Percentiles rank a stretch among this genome's conserved stretches.
These are phyloP conservation scores for Halophytophthora batemanensis DNA, from an alignment of 352 stramenopile species.

Conservation along the genomic window DNA sequence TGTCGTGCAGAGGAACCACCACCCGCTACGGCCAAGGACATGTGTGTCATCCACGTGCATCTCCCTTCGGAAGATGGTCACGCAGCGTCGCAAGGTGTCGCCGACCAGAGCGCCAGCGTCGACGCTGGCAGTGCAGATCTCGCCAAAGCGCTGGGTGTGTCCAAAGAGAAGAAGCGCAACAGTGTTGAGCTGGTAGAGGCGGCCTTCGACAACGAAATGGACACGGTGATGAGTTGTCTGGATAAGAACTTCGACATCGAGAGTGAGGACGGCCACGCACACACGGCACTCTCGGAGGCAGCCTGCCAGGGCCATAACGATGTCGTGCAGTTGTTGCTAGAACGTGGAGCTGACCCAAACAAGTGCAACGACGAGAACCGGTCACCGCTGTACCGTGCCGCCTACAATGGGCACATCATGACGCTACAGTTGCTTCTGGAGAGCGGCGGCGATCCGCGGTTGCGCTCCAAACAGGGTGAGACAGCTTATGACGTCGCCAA, in stretches of 20 bases:
- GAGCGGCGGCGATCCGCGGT: conserved; percentile 67
- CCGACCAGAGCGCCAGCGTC: conserved; percentile 1
- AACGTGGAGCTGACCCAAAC: conserved; percentile 84
- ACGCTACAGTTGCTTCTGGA: conserved; percentile 68
- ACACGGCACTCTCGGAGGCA: conserved; percentile 86
- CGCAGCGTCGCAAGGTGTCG: neutral
- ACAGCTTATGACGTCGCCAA: conserved; percentile 87
- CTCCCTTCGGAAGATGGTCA: conserved; percentile 12
- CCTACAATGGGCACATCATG: conserved; percentile 82
- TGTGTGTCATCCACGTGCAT: conserved; percentile 64
- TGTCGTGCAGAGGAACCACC: conserved; percentile 41
- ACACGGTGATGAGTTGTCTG: conserved; percentile 57
- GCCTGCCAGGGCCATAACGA: conserved; percentile 78
- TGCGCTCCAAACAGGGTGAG: conserved; percentile 74
- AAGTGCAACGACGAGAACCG: conserved; percentile 80
- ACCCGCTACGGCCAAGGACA: conserved; percentile 49
- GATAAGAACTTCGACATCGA: conserved; percentile 90
- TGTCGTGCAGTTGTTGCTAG: conserved; percentile 66
- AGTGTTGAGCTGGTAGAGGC: conserved; percentile 83
- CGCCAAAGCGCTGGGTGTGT: conserved; percentile 48
- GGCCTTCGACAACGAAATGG: conserved; percentile 86
- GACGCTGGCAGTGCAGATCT: conserved; percentile 25
- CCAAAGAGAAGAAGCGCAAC: conserved; percentile 68
- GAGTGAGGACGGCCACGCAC: conserved; percentile 76
- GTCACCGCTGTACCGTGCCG: conserved; percentile 77